Conservation (phyloP, 495 filamentous ascomycete genomes). For the Neurospora pannonica region DNA sequence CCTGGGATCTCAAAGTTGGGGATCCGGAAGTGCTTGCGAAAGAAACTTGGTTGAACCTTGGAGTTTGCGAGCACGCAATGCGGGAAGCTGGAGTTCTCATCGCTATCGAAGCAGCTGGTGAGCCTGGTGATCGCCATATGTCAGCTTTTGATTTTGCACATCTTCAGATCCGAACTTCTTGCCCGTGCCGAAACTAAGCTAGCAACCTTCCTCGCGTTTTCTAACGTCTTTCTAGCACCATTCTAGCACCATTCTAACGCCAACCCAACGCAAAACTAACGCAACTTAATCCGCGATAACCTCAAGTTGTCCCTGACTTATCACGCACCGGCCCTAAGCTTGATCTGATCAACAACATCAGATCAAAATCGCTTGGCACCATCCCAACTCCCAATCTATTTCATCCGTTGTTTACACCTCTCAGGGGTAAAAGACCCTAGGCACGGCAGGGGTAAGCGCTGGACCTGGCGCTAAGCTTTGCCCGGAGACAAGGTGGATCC, state of each 20-base stretch:
- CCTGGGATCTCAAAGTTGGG: no score
- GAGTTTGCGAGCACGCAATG: neutral
- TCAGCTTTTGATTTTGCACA: neutral
- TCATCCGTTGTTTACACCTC: neutral
- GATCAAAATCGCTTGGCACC: neutral
- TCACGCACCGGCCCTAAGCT: neutral
- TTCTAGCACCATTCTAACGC: neutral
- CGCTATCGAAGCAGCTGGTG: neutral
- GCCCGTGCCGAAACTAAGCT: neutral
- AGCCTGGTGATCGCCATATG: neutral
- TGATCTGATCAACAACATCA: neutral
- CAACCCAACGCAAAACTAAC: neutral
- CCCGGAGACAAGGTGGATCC: neutral
- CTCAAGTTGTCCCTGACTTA: neutral
- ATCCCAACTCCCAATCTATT: neutral
- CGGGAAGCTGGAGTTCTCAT: neutral
- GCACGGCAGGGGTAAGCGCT: neutral
- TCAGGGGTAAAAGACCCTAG: neutral
- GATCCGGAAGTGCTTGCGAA: neutral
- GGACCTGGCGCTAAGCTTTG: neutral
- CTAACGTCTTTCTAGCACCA: neutral
- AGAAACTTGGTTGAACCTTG: neutral
- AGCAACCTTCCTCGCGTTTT: neutral
- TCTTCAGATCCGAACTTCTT: neutral
- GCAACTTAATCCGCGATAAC: neutral